Evolutionary conservation across 2,329 filamentous ascomycete species (phyloP).

Genomic region (Zymoseptoria brevis): DNA sequence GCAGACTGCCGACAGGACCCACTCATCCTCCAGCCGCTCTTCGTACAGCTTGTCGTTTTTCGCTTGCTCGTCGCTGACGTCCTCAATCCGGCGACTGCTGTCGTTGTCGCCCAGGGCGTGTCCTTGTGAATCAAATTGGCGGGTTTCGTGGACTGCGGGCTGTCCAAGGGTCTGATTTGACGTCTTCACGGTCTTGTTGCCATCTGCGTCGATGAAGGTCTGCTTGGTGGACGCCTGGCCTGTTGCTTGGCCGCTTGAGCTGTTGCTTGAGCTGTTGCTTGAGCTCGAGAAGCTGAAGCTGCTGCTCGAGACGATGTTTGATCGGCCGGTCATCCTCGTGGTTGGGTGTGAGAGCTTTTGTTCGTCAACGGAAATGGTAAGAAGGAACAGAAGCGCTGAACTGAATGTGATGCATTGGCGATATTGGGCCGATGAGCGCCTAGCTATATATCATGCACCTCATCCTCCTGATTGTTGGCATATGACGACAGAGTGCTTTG

Average conservation of each 20-base stretch:
- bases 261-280: slow-evolving; percentile 16
- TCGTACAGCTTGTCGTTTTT: slow-evolving; percentile 20
- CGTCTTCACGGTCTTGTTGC: slow-evolving; percentile 22
- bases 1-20: neutral
- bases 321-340: slow-evolving; percentile 4
- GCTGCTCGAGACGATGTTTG: slow-evolving; percentile 13
- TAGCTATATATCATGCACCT: neutral
- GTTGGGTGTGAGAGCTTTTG: neutral
- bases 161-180: slow-evolving; percentile 26
- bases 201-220: slow-evolving; percentile 20
- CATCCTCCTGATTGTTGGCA: neutral
- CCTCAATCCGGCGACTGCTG: slow-evolving; percentile 19
- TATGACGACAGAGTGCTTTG: neutral
- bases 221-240: slow-evolving; percentile 19
- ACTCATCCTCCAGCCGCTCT: slow-evolving; percentile 26
- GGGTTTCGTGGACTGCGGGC: slow-evolving; percentile 21
- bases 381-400: too few relatives aligned
- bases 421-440: too few relatives aligned
- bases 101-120: slow-evolving; percentile 17
- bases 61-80: slow-evolving; percentile 22
- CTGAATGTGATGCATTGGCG: too few relatives aligned
- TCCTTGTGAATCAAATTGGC: slow-evolving; percentile 25
- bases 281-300: slow-evolving; percentile 19
- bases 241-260: slow-evolving; percentile 17
- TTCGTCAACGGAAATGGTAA: neutral